Conservation (phyloP, 2,329 filamentous ascomycete genomes). For the Aspergillus pseudoviridinutans region DNA sequence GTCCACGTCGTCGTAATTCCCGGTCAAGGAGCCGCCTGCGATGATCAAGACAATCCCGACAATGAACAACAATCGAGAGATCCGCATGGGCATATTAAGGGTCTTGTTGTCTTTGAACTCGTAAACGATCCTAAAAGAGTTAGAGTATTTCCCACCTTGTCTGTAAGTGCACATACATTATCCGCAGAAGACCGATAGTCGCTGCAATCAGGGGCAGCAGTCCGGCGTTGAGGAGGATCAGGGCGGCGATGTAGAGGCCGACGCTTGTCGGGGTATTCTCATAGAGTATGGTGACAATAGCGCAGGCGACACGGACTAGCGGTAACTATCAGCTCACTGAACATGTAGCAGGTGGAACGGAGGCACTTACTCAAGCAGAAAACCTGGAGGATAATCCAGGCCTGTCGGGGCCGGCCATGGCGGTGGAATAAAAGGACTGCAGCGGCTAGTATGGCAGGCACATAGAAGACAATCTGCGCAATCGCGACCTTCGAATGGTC, state of each 20-base stretch:
- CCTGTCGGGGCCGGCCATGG: slow-evolving; percentile 16
- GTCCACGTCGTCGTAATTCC: slow-evolving; percentile 12
- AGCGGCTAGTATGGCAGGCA: slow-evolving; percentile 11
- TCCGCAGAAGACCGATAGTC: slow-evolving; percentile 19
- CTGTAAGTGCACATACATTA: slow-evolving; percentile 14
- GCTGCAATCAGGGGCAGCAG: slow-evolving; percentile 22
- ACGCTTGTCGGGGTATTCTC: slow-evolving; percentile 8
- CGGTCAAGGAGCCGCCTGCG: slow-evolving; percentile 16
- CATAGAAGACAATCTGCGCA: slow-evolving; percentile 20
- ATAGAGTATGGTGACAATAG: slow-evolving; percentile 14
- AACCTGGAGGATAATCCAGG: slow-evolving; percentile 17
- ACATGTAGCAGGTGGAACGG: neutral
- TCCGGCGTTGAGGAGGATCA: slow-evolving; percentile 21
- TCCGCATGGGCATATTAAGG: slow-evolving; percentile 6
- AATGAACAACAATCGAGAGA: slow-evolving; percentile 17
- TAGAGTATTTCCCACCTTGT: neutral
- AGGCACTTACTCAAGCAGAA: slow-evolving; percentile 17
- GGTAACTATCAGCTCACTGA: neutral
- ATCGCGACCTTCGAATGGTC: slow-evolving; percentile 18
- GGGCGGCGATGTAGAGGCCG: slow-evolving; percentile 14
- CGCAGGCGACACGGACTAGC: slow-evolving; percentile 16
- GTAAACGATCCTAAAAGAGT: slow-evolving; percentile 1
- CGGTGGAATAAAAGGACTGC: slow-evolving; percentile 12
- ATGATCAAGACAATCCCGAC: slow-evolving; percentile 15
- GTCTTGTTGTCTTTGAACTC: slow-evolving; percentile 2